Evolutionary conservation across 164 flowering plant species (phyloP).

Genomic region (Chloranthus sessilifolius): DNA sequence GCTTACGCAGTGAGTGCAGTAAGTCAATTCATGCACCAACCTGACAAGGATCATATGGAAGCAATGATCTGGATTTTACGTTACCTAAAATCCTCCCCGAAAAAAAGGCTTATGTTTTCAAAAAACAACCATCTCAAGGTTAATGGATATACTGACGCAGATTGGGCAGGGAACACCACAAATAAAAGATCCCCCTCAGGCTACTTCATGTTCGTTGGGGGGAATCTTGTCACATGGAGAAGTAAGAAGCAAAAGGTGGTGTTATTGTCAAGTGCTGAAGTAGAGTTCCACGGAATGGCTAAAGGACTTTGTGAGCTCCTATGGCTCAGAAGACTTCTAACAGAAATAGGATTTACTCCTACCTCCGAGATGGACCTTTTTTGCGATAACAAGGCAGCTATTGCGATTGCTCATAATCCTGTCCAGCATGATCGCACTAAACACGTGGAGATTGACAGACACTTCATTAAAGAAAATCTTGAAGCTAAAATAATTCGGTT

Average conservation of each 20-base stretch:
- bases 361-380: too few relatives aligned
- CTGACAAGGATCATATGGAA: too few relatives aligned
- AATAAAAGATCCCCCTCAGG: not conserved
- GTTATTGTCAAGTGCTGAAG: slow-evolving; percentile 3
- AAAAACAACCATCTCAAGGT: not conserved
- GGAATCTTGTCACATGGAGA: not conserved
- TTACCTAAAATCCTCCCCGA: too few relatives aligned
- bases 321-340: not conserved
- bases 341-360: not conserved
- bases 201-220: too few relatives aligned
- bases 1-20: too few relatives aligned
- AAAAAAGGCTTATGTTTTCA: not conserved
- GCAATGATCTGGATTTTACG: too few relatives aligned
- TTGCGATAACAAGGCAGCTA: too few relatives aligned
- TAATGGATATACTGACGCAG: not conserved
- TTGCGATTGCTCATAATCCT: too few relatives aligned
- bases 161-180: not conserved
- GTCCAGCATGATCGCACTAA: too few relatives aligned
- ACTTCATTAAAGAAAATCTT: not conserved
- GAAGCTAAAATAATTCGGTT: not conserved
- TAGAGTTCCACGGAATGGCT: not conserved
- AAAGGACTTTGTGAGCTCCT: not conserved
- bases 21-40: too few relatives aligned
- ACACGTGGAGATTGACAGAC: too few relatives aligned
- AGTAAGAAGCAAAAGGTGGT: not conserved